Base-by-base conservation (phyloP, 1,284 basidiomycete genomes). In the Grifola frondosa region DNA sequence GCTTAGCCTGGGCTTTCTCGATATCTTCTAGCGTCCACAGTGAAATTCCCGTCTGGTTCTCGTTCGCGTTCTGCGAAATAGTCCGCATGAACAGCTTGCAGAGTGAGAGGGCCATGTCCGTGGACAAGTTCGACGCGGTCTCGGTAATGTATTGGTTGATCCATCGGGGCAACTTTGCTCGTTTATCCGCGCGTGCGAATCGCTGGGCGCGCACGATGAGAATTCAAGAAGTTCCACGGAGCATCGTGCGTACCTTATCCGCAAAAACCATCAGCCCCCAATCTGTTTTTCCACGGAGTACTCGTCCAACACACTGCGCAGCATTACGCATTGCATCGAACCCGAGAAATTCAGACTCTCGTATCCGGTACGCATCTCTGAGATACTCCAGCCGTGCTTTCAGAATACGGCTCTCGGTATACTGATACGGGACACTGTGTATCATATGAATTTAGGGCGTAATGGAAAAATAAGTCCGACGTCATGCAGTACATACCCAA, bases 221-320 rank as follows among this genome's bases (percentile, higher is more conserved):
- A 24, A 29, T 31, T 21, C 30, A 26, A 42, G 20, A 25, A 20
- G 35, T 36, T 30, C 37, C 26, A 15, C 37, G 24, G 25, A n/a
- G n/a, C 19, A 29, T 16, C 31, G 30, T n/a, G 35, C 42, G 28
- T 32, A 53, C 93, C 81, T 95, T 97, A 69, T 99, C 97, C 0
- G 97, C 97, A 67, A 99, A 99, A 12, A 99, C 85, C 97, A 99
- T 99, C 59, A 99, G 69, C 31, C 97, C 97, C 88, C 97, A 99
- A 67, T 99, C 97, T 1, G 96, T 98, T 74, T 99, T 99, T 54
- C 96, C 96, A 43, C 97, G 84, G 64, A 99, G 68, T 20, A 97
- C 97, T 59, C 97, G 91, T 25, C 97, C 97, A 5, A 99, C 96
- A 66, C 97, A 99, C 62, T 99, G 97, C 11, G 97, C 97, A 3